Evolutionary conservation across 1,139 yeast species (phyloP).

Genomic region (Candida sojae): DNA sequence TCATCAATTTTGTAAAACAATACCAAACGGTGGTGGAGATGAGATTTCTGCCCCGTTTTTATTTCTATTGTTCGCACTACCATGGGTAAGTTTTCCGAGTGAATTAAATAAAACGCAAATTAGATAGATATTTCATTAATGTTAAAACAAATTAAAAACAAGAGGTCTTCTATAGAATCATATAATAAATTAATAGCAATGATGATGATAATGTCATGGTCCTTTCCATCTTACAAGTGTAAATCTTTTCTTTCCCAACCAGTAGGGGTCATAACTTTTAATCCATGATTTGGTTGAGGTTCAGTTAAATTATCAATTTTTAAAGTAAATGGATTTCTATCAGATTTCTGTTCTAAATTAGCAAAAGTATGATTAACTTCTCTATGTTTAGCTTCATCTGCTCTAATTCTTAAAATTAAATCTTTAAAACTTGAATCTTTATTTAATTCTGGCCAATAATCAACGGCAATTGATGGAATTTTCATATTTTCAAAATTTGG

Average conservation of each 20-base stretch:
- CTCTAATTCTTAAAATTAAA: conserved; percentile 56
- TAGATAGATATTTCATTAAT: no score
- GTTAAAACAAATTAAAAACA: no score
- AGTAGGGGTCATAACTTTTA: conserved; percentile 44
- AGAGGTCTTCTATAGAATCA: no score
- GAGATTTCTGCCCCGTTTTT: no score
- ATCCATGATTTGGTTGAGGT: conserved; percentile 60
- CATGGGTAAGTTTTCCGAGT: no score
- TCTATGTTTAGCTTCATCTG: conserved; percentile 75
- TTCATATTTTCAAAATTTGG: conserved; percentile 46
- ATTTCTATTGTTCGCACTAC: no score
- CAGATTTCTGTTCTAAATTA: conserved; percentile 52
- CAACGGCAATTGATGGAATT: conserved; percentile 60
- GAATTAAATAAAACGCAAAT: no score
- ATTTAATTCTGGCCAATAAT: conserved; percentile 60
- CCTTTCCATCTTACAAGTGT: conserved; percentile 8
- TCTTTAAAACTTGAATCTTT: conserved; percentile 58
- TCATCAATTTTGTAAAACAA: no score
- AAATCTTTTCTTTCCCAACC: conserved; percentile 71
- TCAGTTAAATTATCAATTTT: conserved; percentile 32
- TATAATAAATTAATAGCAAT: no score
- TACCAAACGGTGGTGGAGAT: no score
- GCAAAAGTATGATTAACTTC: conserved; percentile 80
- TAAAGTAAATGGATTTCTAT: conserved; percentile 71
- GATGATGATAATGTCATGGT: no score